Percentiles rank a stretch among this genome's conserved stretches.
phyloP scores from a whole-genome alignment of 345 rosid species.

The Leavenworthia alabamica region DNA sequence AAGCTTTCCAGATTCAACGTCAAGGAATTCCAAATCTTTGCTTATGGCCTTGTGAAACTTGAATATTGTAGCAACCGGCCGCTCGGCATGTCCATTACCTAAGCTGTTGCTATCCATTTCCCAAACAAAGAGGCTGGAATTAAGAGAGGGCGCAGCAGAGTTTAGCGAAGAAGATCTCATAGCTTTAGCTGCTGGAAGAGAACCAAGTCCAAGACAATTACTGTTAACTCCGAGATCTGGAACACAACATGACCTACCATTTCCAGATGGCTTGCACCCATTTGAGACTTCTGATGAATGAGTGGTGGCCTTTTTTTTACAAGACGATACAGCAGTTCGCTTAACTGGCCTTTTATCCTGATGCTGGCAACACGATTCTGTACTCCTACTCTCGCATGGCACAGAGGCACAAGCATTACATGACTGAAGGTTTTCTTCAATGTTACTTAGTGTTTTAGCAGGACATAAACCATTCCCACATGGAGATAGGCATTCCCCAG shows the following conservation, averaged over 20 bases:
- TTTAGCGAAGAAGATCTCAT: slow-evolving; percentile 61
- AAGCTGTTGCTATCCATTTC: slow-evolving; percentile 53
- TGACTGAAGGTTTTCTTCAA: slow-evolving; percentile 48
- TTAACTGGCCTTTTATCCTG: slow-evolving; percentile 43
- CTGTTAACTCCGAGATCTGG: slow-evolving; percentile 77
- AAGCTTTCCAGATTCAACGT: slow-evolving; percentile 81
- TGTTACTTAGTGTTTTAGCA: slow-evolving; percentile 42
- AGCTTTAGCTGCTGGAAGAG: slow-evolving; percentile 62
- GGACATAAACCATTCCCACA: slow-evolving; percentile 51
- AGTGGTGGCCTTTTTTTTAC: slow-evolving; percentile 25
- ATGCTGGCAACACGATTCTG: slow-evolving; percentile 28
- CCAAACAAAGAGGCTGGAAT: slow-evolving; percentile 86
- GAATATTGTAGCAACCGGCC: slow-evolving; percentile 87
- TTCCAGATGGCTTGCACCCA: slow-evolving; percentile 34
- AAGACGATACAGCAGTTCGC: slow-evolving; percentile 33
- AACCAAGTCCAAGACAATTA: slow-evolving; percentile 57
- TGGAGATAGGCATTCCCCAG: slow-evolving; percentile 58
- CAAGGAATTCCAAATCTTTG: slow-evolving; percentile 85
- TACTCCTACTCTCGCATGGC: slow-evolving; percentile 25
- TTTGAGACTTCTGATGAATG: slow-evolving; percentile 26
- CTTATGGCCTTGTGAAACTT: slow-evolving; percentile 88
- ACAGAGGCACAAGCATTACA: slow-evolving; percentile 39
- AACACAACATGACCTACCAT: slow-evolving; percentile 62
- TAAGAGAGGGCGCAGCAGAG: slow-evolving; percentile 64
- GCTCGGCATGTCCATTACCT: slow-evolving; percentile 38